Evolutionary conservation across 1,284 basidiomycete species (phyloP), one percentile per base, ranked within the genome.

Genomic region (Caloboletus firmus): DNA sequence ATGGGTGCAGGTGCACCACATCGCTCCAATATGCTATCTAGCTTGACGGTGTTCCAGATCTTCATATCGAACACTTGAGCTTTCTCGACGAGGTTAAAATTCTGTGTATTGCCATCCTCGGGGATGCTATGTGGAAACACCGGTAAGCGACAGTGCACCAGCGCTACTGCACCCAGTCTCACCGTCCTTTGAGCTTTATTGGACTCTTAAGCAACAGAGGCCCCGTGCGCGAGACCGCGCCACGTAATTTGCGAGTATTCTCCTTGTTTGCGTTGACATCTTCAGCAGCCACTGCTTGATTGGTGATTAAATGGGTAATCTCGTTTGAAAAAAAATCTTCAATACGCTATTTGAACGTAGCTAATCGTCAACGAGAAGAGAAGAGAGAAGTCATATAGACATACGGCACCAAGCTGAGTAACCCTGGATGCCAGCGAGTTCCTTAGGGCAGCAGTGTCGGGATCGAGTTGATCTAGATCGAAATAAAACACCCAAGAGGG

Each of bases 271-370:
- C 72, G 43, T 66, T 60, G 26, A 68, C 56, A 45, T 75, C 71
- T 17, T 77, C 74, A 18, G 58, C 32, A 20, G 72, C 66, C 56
- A 76, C 61, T 49, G 79, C 62, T 58, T 79, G 76, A 71, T 89
- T 79, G 62, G 89, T 90, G 65, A 98, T 86, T 59, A 97, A 80
- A 72, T 98, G 95, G 0, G 93, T 93, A 41, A 95, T 84, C 44
- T 85, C 81, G 52, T 81, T 86, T 20, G 89, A 91, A 72, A 95
- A 95, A 79, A 95, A 95, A 61, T 88, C 84, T 57, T 94, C 91
- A 58, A 93, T 79, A 43, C 76, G 77, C 91, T 94, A 63, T 59
- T 37, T 47, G 48, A 52, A 30, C 32, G 20, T 42, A 39, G 32
- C 54, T 13, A 51, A 39, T 56, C 2, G 22, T 46, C 49, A 20